Evolutionary conservation across 1,284 basidiomycete species (phyloP).

Genomic region (Polyporus tsugae): DNA sequence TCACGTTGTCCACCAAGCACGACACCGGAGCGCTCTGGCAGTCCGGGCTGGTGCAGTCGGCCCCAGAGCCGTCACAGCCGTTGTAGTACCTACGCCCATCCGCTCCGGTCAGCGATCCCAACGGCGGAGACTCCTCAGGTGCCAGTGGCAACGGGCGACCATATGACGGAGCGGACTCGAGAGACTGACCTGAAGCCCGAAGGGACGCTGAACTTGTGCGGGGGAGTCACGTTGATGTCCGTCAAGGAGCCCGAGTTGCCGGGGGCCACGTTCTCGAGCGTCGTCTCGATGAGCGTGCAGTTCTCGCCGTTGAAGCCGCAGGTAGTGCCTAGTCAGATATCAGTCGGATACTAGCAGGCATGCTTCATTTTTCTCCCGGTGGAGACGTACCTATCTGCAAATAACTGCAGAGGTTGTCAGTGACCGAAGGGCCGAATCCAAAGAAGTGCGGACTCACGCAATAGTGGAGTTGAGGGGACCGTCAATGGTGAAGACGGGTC

Average conservation of each 20-base stretch:
- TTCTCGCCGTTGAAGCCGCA: conserved; percentile 53
- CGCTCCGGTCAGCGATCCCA: not conserved
- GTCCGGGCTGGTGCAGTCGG: conserved; percentile 26
- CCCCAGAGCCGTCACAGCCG: conserved; percentile 45
- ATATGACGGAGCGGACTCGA: too few species aligned
- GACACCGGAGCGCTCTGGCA: conserved; percentile 50
- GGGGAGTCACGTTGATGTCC: conserved; percentile 56
- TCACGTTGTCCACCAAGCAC: conserved; percentile 43
- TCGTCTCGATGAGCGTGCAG: conserved; percentile 53
- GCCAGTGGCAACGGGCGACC: too few species aligned
- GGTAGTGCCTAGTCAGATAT: conserved; percentile 25
- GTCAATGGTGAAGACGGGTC: conserved; percentile 41
- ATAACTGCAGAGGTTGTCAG: conserved; percentile 33
- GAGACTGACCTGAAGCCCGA: not conserved
- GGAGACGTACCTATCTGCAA: conserved; percentile 39
- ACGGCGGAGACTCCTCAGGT: too few species aligned
- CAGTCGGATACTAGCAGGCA: not conserved
- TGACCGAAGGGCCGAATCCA: too few species aligned
- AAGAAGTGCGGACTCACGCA: conserved; percentile 39
- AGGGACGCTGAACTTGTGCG: conserved; percentile 43
- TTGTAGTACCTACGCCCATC: conserved; percentile 32
- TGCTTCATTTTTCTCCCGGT: not conserved
- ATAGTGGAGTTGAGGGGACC: conserved; percentile 42
- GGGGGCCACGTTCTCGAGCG: conserved; percentile 49
- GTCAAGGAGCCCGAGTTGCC: conserved; percentile 49